Evolutionary conservation across 495 filamentous ascomycete genomes (phyloP), one percentile per base, ranked within the genome.

Genomic region (Hypoxylon crocopeplum): DNA sequence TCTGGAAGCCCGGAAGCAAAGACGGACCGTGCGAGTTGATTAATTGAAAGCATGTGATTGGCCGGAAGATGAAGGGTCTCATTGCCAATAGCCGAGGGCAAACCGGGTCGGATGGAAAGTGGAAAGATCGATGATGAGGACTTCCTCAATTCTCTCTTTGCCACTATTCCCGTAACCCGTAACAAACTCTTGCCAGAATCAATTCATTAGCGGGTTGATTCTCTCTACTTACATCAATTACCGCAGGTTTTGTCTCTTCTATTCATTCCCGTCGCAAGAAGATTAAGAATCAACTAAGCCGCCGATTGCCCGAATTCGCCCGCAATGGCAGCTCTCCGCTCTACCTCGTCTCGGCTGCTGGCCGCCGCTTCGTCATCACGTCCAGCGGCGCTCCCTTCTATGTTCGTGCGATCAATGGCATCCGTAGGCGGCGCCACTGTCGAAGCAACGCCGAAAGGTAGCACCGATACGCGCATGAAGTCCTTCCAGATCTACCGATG

Each of bases 401-500:
- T 65, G 68, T 72, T 68, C 67, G 75, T 62, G 32, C 69, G 78
- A 83, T 68, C 67, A 39, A 75, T 75, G 79, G 79, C 76, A 50
- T 75, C 70, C 54, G 71, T 72, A 45, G 72, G 70, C 52, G 73
- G 59, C 54, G 84, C 81, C 37, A 78, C 76, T 47, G 83, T 77
- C 64, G 74, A 80, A 50, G 71, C 83, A 64, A 82, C 87, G 60
- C 86, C 83, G 48, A 74, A 65, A 40, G 68, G 79, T 33, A 80
- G 77, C 46, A 75, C 80, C 42, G 69, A 82, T 16, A 72, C 86
- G 44, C 86, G 82, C 64, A 87, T 88, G 73, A 98, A 97, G 85
- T 91, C 90, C 52, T 98, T 98, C 86, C 89, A 97, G 75, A 86
- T 98, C 84, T 98, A 98, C 86, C 88, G 94, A 67, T 98, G 94